Evolutionary conservation across 257 asterid species (phyloP).

Genomic region (Solanum chiquidenum): DNA sequence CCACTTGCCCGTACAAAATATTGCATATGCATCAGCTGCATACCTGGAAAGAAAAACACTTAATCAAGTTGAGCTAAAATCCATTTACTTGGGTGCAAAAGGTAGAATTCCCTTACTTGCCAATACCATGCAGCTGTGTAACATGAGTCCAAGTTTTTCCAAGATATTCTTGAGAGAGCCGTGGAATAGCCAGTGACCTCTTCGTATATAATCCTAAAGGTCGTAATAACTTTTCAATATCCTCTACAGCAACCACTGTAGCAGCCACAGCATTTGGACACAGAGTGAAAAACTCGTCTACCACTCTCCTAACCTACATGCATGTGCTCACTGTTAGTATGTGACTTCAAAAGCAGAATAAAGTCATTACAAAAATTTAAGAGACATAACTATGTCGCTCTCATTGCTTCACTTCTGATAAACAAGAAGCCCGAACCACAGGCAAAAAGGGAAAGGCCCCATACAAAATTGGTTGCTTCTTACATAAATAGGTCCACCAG

Average conservation of each 20-base stretch:
- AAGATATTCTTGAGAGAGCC: constrained; percentile 49
- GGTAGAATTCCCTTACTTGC: constrained; percentile 46
- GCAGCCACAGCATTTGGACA: constrained; percentile 78
- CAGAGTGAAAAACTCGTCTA: constrained; percentile 37
- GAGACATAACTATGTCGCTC: not conserved
- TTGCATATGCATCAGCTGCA: constrained; percentile 86
- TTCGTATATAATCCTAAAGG: constrained; percentile 60
- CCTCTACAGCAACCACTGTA: constrained; percentile 28
- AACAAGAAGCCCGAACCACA: not conserved
- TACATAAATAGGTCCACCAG: not conserved
- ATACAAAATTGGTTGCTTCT: not conserved
- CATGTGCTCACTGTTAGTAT: not conserved
- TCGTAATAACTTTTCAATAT: constrained; percentile 43
- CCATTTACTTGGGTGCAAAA: not conserved
- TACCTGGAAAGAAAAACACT: constrained; percentile 29
- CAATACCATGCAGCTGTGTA: constrained; percentile 67
- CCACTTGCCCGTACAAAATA: constrained; percentile 67
- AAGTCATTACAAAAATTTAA: not conserved
- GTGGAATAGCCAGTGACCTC: constrained; percentile 45
- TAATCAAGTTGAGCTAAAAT: not conserved
- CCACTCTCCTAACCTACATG: constrained; percentile 38
- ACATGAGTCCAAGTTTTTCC: constrained; percentile 61
- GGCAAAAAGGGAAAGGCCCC: not conserved
- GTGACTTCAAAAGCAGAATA: not conserved
- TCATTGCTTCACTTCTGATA: not conserved